A percentile compares a stretch with the other conserved stretches of the same genome.
These are phyloP conservation scores for Leucocoprinus leucothites DNA, from an alignment of 768 basidiomycete genomes.

Conservation along the genomic window DNA sequence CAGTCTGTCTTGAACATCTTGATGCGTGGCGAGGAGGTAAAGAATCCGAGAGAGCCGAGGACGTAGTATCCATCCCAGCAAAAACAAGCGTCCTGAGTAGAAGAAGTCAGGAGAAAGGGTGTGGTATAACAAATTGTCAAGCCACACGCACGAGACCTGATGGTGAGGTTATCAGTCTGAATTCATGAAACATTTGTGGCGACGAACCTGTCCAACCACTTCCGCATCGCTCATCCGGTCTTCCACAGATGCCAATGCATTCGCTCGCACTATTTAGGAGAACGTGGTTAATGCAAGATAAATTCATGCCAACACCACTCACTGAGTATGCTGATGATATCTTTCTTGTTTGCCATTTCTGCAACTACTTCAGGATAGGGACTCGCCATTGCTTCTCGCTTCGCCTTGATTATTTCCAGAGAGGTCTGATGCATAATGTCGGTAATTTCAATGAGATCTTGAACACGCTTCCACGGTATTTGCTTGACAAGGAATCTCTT, in stretches of 20 bases:
- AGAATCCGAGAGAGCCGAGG: slow-evolving; percentile 33
- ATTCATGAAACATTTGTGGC: background rate
- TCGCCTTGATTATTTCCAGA: slow-evolving; percentile 31
- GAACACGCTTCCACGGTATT: slow-evolving; percentile 28
- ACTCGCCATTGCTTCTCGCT: slow-evolving; percentile 29
- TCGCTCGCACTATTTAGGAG: slow-evolving; percentile 27
- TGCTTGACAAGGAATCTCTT: slow-evolving; percentile 27
- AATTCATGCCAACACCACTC: slow-evolving; percentile 11
- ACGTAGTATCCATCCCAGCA: slow-evolving; percentile 23
- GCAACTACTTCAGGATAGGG: slow-evolving; percentile 29
- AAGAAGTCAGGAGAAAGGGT: too few species aligned
- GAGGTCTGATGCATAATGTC: slow-evolving; percentile 34
- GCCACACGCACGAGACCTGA: background rate
- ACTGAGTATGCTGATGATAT: slow-evolving; percentile 47
- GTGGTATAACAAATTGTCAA: too few species aligned
- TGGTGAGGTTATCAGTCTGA: background rate
- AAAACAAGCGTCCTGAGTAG: background rate
- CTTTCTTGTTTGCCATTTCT: slow-evolving; percentile 38
- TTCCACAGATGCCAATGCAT: slow-evolving; percentile 26
- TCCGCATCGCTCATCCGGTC: slow-evolving; percentile 32
- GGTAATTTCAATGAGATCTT: slow-evolving; percentile 27
- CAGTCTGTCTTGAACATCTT: slow-evolving; percentile 30
- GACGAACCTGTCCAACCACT: slow-evolving; percentile 28
- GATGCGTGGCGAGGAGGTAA: slow-evolving; percentile 35
- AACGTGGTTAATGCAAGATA: background rate